Evolutionary conservation across 1,139 yeast genomes (phyloP).

Genomic region (Arxiozyma slooffiae): DNA sequence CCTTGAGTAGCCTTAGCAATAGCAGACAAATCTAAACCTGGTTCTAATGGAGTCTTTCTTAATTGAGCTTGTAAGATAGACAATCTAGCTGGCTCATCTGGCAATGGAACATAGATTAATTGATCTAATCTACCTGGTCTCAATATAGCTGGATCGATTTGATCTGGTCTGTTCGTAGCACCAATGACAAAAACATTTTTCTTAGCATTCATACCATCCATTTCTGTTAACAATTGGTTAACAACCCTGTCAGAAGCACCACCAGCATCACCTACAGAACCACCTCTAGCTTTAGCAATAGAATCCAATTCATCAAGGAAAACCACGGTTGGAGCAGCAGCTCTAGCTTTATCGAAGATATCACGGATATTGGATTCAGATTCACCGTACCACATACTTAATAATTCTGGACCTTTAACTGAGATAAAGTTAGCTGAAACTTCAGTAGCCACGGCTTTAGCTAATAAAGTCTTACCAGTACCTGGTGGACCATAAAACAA

Average conservation of each 20-base stretch:
- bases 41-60: slow-evolving; percentile 97
- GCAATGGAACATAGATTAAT: slow-evolving; percentile 94
- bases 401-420: slow-evolving; percentile 93
- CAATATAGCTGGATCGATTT: slow-evolving; percentile 94
- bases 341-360: slow-evolving; percentile 95
- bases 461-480: slow-evolving; percentile 96
- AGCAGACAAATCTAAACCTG: slow-evolving; percentile 79
- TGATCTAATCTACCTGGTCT: slow-evolving; percentile 99
- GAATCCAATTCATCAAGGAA: slow-evolving; percentile 97
- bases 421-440: slow-evolving; percentile 94
- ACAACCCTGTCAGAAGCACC: slow-evolving; percentile 98
- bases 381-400: slow-evolving; percentile 99
- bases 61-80: slow-evolving; percentile 92
- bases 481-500: slow-evolving; percentile 99
- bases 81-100: slow-evolving; percentile 88
- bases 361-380: slow-evolving; percentile 95
- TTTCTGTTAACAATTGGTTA: slow-evolving; percentile 93
- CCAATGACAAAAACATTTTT: slow-evolving; percentile 98
- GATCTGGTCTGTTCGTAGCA: slow-evolving; percentile 98
- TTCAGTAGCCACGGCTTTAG: slow-evolving; percentile 97
- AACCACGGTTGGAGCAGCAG: slow-evolving; percentile 97
- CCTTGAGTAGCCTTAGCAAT: slow-evolving; percentile 92
- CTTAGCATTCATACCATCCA: slow-evolving; percentile 99
- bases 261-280: slow-evolving; percentile 86
- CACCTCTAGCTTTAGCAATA: slow-evolving; percentile 96